Evolutionary conservation across 352 stramenopile genomes (phyloP).

Genomic region (Plasmopara viticola): DNA sequence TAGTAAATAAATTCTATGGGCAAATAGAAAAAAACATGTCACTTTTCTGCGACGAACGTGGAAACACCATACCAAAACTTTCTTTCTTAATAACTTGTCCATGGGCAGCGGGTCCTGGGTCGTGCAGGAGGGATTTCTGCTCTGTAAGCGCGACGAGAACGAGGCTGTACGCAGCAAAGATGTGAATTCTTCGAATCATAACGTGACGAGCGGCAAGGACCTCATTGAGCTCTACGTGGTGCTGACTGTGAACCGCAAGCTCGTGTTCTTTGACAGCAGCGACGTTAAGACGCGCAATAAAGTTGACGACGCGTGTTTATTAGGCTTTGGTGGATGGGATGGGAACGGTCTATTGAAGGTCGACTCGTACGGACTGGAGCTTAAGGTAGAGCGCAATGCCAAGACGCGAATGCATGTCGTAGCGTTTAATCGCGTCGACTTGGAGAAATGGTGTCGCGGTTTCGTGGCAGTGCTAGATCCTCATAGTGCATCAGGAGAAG

Average conservation of each 20-base stretch:
- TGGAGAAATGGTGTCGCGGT: constrained; percentile 76
- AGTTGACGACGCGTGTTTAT: constrained; percentile 44
- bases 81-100: neutral
- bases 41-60: constrained; percentile 19
- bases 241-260: constrained; percentile 72
- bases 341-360: constrained; percentile 58
- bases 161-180: neutral
- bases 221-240: constrained; percentile 64
- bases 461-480: constrained; percentile 72
- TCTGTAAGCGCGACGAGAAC: constrained; percentile 26
- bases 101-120: constrained; percentile 50
- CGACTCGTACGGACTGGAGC: constrained; percentile 75
- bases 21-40: too few relatives aligned
- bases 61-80: constrained; percentile 17
- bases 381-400: constrained; percentile 59
- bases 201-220: constrained; percentile 2
- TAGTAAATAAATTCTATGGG: neutral
- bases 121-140: constrained; percentile 55
- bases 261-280: constrained; percentile 61
- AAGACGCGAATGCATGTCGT: constrained; percentile 52
- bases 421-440: constrained; percentile 74
- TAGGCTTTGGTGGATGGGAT: constrained; percentile 74
- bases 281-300: constrained; percentile 23
- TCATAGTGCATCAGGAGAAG: constrained; percentile 46
- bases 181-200: constrained; percentile 4